Evolutionary conservation across 495 filamentous ascomycete genomes (phyloP).

Genomic region (Aspergillus affinis): DNA sequence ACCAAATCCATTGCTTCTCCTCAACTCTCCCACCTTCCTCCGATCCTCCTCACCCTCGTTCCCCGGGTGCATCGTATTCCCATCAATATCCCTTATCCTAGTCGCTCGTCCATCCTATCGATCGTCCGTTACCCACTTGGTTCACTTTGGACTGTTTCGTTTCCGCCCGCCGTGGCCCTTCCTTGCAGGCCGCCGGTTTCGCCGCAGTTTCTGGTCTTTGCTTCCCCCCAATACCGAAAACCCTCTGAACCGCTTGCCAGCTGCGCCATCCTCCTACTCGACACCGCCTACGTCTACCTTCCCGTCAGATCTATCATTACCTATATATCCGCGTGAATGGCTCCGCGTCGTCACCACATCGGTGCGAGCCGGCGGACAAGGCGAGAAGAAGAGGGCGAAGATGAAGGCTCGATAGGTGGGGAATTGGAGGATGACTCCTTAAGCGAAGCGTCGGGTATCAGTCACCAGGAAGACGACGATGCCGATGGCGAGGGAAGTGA

Average conservation of each 20-base stretch:
- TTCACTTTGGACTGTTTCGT: slow-evolving; percentile 1
- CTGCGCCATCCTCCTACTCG: slow-evolving; percentile 3
- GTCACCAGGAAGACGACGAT: slow-evolving; percentile 72
- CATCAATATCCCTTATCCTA: background rate
- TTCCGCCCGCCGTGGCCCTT: slow-evolving; percentile 17
- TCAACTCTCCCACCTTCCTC: slow-evolving; percentile 9
- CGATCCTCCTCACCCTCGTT: slow-evolving; percentile 14
- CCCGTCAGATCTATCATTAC: background rate
- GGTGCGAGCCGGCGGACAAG: slow-evolving; percentile 71
- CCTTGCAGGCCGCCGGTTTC: slow-evolving; percentile 19
- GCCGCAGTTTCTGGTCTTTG: slow-evolving; percentile 20
- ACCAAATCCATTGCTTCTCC: slow-evolving; percentile 18
- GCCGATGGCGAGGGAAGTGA: slow-evolving; percentile 74
- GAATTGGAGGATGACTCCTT: slow-evolving; percentile 79
- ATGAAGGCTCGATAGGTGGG: slow-evolving; percentile 63
- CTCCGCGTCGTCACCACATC: slow-evolving; percentile 66
- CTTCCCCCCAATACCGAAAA: slow-evolving; percentile 5
- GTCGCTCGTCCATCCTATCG: slow-evolving; percentile 9
- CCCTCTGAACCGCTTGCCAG: background rate
- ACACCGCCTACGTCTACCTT: background rate
- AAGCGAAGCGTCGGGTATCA: slow-evolving; percentile 75
- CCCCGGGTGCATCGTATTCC: slow-evolving; percentile 14
- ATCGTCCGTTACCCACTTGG: background rate
- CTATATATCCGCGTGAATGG: slow-evolving; percentile 45
- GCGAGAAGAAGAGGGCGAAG: slow-evolving; percentile 76